Evolutionary conservation across 768 basidiomycete genomes (phyloP).

Genomic region (Punctularia strigosozonata): DNA sequence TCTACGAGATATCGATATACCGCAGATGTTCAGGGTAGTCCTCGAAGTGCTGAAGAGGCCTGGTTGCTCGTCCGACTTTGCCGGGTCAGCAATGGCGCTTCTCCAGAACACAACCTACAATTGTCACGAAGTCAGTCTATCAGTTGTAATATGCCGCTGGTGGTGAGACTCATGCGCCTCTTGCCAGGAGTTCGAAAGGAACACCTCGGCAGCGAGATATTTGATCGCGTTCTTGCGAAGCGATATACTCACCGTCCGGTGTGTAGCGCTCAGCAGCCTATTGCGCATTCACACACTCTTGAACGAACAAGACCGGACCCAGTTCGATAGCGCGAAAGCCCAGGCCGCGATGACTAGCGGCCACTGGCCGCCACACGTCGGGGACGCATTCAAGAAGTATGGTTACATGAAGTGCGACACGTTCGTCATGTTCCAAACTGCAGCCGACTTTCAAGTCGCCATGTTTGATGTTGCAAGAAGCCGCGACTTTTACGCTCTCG

Average conservation of each 20-base stretch:
- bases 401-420: conserved; percentile 38
- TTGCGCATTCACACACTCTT: conserved; percentile 34
- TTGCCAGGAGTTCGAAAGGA: conserved; percentile 28
- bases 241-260: conserved; percentile 40
- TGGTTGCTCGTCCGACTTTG: no score
- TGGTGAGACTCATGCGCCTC: conserved; percentile 30
- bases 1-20: conserved; percentile 30
- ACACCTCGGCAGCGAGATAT: no score
- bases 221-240: conserved; percentile 46
- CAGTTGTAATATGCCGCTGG: conserved; percentile 31
- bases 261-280: conserved; percentile 39
- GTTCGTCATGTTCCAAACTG: conserved; percentile 26
- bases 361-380: conserved; percentile 34
- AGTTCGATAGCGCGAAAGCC: conserved; percentile 38
- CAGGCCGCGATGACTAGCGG: conserved; percentile 28
- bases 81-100: no score
- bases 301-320: conserved; percentile 30
- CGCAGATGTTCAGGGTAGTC: conserved; percentile 19
- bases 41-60: conserved; percentile 35
- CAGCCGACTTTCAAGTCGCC: conserved; percentile 35
- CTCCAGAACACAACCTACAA: conserved; percentile 36
- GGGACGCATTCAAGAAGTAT: conserved; percentile 34
- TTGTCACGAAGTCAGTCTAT: conserved; percentile 35
- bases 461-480: conserved; percentile 39
- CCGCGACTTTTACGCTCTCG: conserved; percentile 38